Base-by-base conservation (phyloP, 179 eudicot genomes). In the Gypsophila paniculata region DNA sequence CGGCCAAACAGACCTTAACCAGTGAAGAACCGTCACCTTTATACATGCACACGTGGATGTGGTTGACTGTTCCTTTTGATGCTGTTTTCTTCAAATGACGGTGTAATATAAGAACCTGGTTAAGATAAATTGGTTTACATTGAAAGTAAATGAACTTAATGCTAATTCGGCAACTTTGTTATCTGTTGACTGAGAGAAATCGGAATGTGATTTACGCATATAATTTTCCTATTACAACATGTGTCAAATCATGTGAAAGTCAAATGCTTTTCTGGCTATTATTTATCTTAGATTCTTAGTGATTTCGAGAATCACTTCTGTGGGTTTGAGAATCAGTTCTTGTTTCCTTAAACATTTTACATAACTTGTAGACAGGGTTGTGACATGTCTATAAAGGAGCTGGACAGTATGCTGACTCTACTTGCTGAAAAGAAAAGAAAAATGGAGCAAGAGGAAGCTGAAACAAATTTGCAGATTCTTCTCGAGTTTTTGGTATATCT, bases 361-460 rank as follows among this genome's bases (percentile, higher is more conserved):
- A 39, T 83, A 61, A 61, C 77, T 79, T 84, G 82, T 90, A 87
- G 89, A 84, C 93, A 93, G 97, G 98, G 89, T 78, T 87, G 89
- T 82, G 89, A 93, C 66, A 85, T 88, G 61, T 87, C 98, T 71
- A 68, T 89, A 10, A 93, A 88, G 85, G 98, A 93, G 72, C 80
- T 93, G 72, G 91, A 91, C 65, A 77, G 81, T 69, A 83, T 93
- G 72, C 54, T 91, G 81, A 73, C 81, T 82, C 80, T 91, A 38
- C 87, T 93, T 70, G 69, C 76, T 9, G 93, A 89, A 75, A 93
- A 85, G 85, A 93, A 89, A 81, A 84, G 83, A 70, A 86, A 85
- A 75, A 86, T 91, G 90, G 97, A 86, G 85, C 96, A 84, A 82
- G 91, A 89, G 63, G 98, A 93, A 86, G 89, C 90, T 70, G 93